phyloP scores from a whole-genome alignment of 495 filamentous ascomycete species.

The Achaetomiella virescens region DNA sequence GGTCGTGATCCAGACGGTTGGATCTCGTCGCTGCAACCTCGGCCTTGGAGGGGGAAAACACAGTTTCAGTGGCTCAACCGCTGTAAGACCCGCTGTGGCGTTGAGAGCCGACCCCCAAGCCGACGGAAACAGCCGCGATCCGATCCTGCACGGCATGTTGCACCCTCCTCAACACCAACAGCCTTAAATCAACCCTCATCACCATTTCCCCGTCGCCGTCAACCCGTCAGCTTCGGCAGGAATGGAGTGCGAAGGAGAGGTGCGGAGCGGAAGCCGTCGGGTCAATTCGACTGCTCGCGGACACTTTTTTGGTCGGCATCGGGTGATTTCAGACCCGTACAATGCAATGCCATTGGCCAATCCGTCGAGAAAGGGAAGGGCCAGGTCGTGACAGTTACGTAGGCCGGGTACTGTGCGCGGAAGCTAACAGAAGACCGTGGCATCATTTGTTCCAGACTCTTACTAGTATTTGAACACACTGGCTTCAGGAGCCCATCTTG shows the following conservation, averaged over 20 bases:
- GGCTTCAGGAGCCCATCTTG: background rate
- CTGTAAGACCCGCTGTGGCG: background rate
- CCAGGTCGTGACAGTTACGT: background rate
- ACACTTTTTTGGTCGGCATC: slow-evolving; percentile 1
- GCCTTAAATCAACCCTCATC: background rate
- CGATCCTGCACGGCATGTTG: background rate
- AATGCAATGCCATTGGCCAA: background rate
- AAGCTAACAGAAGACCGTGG: slow-evolving; percentile 5
- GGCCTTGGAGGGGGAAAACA: background rate
- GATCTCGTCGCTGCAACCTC: background rate
- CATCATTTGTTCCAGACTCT: background rate
- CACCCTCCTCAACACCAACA: background rate
- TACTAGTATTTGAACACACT: background rate
- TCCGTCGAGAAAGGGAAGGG: background rate
- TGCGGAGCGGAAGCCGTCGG: background rate
- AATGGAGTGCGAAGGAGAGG: background rate
- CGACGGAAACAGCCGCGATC: background rate
- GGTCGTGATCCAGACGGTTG: background rate
- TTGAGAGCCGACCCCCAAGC: background rate
- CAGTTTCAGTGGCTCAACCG: no score
- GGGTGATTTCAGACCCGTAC: background rate
- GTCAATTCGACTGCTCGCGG: background rate
- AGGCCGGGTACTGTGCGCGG: background rate
- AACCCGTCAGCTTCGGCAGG: background rate
- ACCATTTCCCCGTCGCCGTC: background rate